Percentiles rank a stretch among this genome's conserved stretches.
Evolutionary conservation across 768 basidiomycete species (phyloP).

Genomic region (Lentinula lateritia): DNA sequence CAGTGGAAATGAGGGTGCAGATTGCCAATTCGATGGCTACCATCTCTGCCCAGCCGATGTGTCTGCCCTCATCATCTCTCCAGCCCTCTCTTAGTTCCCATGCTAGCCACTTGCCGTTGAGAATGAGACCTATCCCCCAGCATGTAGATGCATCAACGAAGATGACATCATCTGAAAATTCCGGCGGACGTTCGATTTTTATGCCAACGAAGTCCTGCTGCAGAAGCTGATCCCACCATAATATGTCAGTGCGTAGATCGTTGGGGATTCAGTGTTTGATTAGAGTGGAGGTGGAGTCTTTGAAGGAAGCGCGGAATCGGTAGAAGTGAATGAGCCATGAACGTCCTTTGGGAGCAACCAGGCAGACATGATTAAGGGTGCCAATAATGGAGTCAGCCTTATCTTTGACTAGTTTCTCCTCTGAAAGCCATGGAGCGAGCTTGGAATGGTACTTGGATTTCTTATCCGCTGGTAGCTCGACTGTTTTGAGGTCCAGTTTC

Average conservation of each 20-base stretch:
- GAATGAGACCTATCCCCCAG: slow-evolving; percentile 35
- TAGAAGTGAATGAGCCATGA: slow-evolving; percentile 24
- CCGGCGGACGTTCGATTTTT: slow-evolving; percentile 6
- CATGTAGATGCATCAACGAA: slow-evolving; percentile 36
- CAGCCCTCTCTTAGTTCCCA: slow-evolving; percentile 31
- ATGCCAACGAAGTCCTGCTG: background rate
- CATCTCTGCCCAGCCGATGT: slow-evolving; percentile 42
- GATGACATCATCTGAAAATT: slow-evolving; percentile 15
- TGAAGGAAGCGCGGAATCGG: slow-evolving; percentile 20
- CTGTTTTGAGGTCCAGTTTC: slow-evolving; percentile 21
- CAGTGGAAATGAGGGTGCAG: slow-evolving; percentile 20
- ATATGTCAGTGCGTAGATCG: background rate
- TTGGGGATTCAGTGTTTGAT: background rate
- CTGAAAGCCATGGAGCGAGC: slow-evolving; percentile 16
- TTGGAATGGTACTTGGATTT: slow-evolving; percentile 21
- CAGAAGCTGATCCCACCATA: background rate
- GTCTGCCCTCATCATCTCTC: slow-evolving; percentile 15
- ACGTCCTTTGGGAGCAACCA: slow-evolving; percentile 24
- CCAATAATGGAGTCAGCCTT: slow-evolving; percentile 24
- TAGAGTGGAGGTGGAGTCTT: background rate
- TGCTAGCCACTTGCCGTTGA: slow-evolving; percentile 28
- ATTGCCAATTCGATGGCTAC: slow-evolving; percentile 37
- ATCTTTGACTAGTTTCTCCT: slow-evolving; percentile 8
- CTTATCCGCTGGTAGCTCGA: slow-evolving; percentile 26
- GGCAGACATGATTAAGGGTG: slow-evolving; percentile 28